Evolutionary conservation across 108 stramenopile genomes (phyloP), one percentile per base, ranked within the genome.

Genomic region (Asterionellopsis glacialis): DNA sequence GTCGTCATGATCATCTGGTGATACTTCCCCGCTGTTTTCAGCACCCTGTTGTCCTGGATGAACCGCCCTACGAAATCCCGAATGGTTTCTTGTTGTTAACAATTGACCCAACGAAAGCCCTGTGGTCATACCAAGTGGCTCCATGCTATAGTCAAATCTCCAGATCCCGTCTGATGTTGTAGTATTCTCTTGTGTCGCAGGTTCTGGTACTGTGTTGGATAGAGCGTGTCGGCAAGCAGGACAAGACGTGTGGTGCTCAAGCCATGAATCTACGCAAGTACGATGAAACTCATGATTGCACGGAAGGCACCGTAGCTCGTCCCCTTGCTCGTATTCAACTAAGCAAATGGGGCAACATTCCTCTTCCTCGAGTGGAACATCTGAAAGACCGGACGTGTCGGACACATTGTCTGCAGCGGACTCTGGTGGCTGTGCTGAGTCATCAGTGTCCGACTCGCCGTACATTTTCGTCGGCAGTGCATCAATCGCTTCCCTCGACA

Each of bases 331-430:
- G 50, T 81, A 83, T 15, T 83, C 82, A 4, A 71, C 69, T 10
- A 85, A 60, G 41, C 84, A 85, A 38, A 85, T 79, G 13, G 81
- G 67, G 62, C 84, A 85, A 39, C 64, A 73, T 15, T 74, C 55
- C 24, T 62, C 56, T 23, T 74, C 58, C 14, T 74, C 78, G 19
- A 49, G 13, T 22, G 33, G 38, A 52, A 27, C 41, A 43, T 33
- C 24, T 24, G 16, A 54, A 22, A 11, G 55, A 33, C 15, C 12
- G 23, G 28, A 55, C 42, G 22, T 41, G 24, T 45, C 48, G 27
- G 49, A 55, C 23, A 15, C 63, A 40, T 21, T 51, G 41, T 33
- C 40, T 50, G 41, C 56, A 50, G 0, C 33, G 28, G 18, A 51
- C 61, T 19, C 68, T 47, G 1, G 55, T 61, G 19, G 27, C 23